A percentile compares a stretch with the other conserved stretches of the same genome.
Evolutionary conservation across 768 basidiomycete genomes (phyloP).

Genomic region (Phlebiopsis flavidoalba): DNA sequence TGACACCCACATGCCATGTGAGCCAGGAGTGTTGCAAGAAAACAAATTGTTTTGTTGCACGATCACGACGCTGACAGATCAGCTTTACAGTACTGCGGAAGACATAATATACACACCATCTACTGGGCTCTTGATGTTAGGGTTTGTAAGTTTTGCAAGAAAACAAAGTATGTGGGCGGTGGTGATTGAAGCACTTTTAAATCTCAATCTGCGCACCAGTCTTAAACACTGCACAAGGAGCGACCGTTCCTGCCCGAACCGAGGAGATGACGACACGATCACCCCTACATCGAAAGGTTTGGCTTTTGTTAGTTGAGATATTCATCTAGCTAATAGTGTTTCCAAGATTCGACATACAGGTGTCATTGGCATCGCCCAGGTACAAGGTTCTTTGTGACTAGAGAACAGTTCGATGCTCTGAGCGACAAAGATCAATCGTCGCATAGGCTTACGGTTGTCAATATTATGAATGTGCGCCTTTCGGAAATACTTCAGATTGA

Average conservation of each 20-base stretch:
- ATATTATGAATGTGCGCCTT: neutral
- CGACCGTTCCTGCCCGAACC: neutral
- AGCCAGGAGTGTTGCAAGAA: too few species aligned
- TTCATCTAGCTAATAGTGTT: neutral
- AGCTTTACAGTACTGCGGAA: neutral
- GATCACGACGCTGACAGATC: neutral
- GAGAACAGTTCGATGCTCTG: neutral
- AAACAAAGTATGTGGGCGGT: neutral
- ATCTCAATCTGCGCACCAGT: neutral
- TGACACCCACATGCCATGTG: conserved; percentile 6
- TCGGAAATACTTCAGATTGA: neutral
- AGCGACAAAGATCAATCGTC: neutral
- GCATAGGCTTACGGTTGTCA: neutral
- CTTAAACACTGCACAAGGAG: neutral
- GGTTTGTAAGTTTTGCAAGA: neutral
- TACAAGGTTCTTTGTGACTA: too few species aligned
- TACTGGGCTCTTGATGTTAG: neutral
- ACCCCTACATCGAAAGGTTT: neutral
- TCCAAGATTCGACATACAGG: neutral
- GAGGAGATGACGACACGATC: neutral
- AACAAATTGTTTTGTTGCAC: too few species aligned
- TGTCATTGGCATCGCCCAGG: neutral
- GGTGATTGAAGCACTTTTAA: neutral
- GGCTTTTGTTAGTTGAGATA: neutral
- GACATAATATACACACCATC: neutral